Base-by-base conservation (phyloP, 768 basidiomycete species). In the Leccinum ochraceum region DNA sequence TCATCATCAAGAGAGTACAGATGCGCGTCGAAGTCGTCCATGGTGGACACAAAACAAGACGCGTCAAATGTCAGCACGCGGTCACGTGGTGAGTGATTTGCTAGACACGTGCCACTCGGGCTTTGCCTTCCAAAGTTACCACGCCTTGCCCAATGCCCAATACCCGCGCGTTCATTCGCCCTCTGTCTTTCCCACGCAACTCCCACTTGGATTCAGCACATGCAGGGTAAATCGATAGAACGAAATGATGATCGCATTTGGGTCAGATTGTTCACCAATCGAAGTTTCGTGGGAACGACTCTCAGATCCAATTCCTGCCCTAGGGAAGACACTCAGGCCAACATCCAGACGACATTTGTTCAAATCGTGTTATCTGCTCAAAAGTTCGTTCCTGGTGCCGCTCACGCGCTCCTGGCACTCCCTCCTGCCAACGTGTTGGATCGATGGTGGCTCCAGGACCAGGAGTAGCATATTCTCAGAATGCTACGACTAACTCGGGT, bases 1-100 rank as follows among this genome's bases (percentile, higher is more conserved):
- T 63, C 66, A 22, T 70, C 69, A 16, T 70, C 69, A 16, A 71
- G 60, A 3, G 69, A 68, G 54, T 62, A 63, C 42, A 71, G 48
- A 36, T 50, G 63, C 54, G 64, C 69, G 44, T 69, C 69, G 60
- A 66, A 69, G 59, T 71, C 63, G 57, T 68, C 64, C 66, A 71
- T 71, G 53, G 8, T 46, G 53, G 28, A 3, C 17, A 46, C 20
- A 46, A 46, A 46, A 20, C 50, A 34, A 26, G 58, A 59, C 60
- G 58, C 67, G 67, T 46, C 44, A 5, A 46, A 50, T 4, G 49
- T 26, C 14, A 24, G 16, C 24, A 50, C 49, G 24, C 49, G 49
- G 26, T 50, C 49, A 50, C 49, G 49, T 50, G 49, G 24, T 16
- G 7, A 50, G 14, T 50, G 13, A 50, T 50, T 50, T 50, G 13